Evolutionary conservation across 345 rosid species (phyloP).

Genomic region (Citropsis articulata): DNA sequence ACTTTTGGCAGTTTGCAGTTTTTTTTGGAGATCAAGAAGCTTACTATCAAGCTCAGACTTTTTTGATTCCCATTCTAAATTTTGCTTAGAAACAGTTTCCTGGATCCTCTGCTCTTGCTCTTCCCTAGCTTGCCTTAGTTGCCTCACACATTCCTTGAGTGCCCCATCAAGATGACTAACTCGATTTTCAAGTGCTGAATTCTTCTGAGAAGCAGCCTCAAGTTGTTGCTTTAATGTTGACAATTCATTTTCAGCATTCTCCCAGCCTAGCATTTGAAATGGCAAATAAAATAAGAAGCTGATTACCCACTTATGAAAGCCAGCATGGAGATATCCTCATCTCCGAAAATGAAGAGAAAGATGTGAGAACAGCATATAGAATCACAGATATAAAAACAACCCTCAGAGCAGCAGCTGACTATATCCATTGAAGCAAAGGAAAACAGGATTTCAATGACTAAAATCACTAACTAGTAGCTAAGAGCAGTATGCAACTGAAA

Average conservation of each 20-base stretch:
- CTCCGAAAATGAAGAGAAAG: background rate
- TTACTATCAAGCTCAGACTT: constrained; percentile 53
- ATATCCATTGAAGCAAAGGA: background rate
- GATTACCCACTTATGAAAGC: background rate
- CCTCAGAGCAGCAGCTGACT: background rate
- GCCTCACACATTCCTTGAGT: constrained; percentile 89
- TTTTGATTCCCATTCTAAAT: constrained; percentile 55
- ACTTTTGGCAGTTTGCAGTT: constrained; percentile 33
- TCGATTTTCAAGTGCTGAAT: constrained; percentile 62
- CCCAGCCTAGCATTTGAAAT: constrained; percentile 72
- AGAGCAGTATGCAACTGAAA: background rate
- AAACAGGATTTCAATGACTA: background rate
- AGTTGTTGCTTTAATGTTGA: constrained; percentile 63
- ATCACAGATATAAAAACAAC: background rate
- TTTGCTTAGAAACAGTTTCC: constrained; percentile 53
- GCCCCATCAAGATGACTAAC: constrained; percentile 89
- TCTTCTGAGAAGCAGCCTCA: constrained; percentile 50
- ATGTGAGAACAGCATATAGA: background rate
- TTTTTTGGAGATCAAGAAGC: constrained; percentile 42
- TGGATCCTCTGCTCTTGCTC: constrained; percentile 71
- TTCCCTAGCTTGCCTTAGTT: constrained; percentile 83
- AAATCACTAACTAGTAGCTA: background rate
- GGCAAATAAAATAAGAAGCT: background rate
- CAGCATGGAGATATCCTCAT: background rate
- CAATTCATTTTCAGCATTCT: constrained; percentile 91